Base-by-base conservation (phyloP, 2,329 filamentous ascomycete species). In the Fusarium albosuccineum region DNA sequence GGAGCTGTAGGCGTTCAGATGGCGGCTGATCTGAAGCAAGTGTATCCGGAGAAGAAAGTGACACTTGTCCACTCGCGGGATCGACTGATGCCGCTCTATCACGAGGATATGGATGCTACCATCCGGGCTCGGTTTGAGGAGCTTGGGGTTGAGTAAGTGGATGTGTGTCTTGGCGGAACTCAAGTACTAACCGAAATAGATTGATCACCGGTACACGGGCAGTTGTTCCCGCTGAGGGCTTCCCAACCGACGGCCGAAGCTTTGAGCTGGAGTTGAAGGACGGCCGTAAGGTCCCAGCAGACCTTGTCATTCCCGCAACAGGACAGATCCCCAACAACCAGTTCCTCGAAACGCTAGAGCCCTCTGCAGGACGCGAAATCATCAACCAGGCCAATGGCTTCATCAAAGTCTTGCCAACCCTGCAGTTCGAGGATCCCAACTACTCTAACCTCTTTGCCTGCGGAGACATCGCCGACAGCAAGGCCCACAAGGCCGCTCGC, bases 311-410 rank as follows among this genome's bases (percentile, higher is more conserved):
- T 8, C 62, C 66, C 0, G 71, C 71, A 14, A 73, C 71, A 0
- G 71, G 71, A 2, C 71, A 73, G 36, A 69, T 67, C 1, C 71
- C 71, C 2, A 73, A 73, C n/a, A 73, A 71, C 33, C 70, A 74
- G 13, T 74, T 73, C 17, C 42, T 73, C 1, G 37, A 67, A 2
- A 46, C 42, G 8, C 41, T 73, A 1, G 16, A 65, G 13, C 56
- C 62, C 0, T 61, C 68, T 0, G 4, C 50, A 4, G 60, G 57
- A 7, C 30, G 58, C 3, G 52, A 58, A 5, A 57, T 73, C 1
- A 16, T 66, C 5, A 73, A 73, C n/a, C 52, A 58, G 1, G 22
- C 52, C 14, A 73, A 73, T 3, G 71, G 71, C 1, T 73, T 73
- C 36, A 69, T 73, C 41, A 64, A 62, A 27, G 68, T 73, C 1